Evolutionary conservation across 2,329 filamentous ascomycete species (phyloP).

Genomic region (Trichophyton mentagrophytes): DNA sequence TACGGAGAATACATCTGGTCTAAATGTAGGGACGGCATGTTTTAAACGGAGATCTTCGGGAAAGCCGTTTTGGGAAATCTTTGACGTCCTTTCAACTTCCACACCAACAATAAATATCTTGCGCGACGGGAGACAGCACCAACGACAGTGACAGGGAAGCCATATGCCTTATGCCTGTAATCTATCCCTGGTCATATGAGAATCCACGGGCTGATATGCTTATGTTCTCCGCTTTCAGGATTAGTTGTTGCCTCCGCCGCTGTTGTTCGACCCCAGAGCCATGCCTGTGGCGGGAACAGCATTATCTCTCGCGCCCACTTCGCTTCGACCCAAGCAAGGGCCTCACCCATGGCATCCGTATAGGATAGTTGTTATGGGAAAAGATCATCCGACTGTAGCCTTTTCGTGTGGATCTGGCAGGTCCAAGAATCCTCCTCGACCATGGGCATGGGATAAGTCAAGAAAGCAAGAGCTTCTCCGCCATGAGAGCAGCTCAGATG

Average conservation of each 20-base stretch:
- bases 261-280: background rate
- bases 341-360: background rate
- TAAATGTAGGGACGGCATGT: background rate
- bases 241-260: background rate
- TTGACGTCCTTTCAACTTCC: background rate
- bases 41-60: background rate
- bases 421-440: conserved; percentile 21
- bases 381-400: conserved; percentile 28
- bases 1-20: background rate
- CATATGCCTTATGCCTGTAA: background rate
- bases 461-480: background rate
- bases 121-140: background rate
- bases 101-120: no score
- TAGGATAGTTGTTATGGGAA: background rate
- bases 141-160: background rate
- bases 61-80: background rate
- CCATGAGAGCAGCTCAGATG: background rate
- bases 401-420: conserved; percentile 39
- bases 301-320: background rate
- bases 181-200: background rate
- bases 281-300: background rate
- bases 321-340: background rate
- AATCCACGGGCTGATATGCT: background rate
- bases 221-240: background rate
- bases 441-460: background rate